These are phyloP conservation scores for Dysphania ambrosioides DNA, from an alignment of 148 eudicot species.

Conservation along the genomic window DNA sequence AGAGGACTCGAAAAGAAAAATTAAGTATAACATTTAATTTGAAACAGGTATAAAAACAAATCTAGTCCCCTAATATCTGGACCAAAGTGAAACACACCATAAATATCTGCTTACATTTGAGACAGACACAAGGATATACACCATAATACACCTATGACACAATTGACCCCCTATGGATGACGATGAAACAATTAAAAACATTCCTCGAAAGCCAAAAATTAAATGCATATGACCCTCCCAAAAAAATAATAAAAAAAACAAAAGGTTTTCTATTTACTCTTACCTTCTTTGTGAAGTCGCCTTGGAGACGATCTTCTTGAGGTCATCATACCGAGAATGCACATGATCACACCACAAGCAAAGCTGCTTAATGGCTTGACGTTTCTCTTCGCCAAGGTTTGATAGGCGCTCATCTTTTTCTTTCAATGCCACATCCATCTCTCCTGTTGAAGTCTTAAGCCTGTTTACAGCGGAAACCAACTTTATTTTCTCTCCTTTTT, in stretches of 20 bases:
- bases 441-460: constrained; percentile 44
- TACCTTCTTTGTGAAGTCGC: constrained; percentile 1
- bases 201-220: no score
- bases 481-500: constrained; percentile 38
- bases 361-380: constrained; percentile 73
- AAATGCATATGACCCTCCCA: not conserved
- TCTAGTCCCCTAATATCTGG: constrained; percentile 2
- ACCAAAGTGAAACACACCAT: constrained; percentile 6
- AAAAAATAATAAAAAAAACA: not conserved
- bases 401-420: constrained; percentile 36
- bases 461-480: constrained; percentile 27
- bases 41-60: constrained; percentile 1
- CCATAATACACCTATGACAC: constrained; percentile 20
- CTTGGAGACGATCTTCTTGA: constrained; percentile 45
- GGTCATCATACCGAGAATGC: constrained; percentile 47
- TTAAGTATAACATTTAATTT: constrained; percentile 2
- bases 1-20: not conserved
- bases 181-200: constrained; percentile 10
- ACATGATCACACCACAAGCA: constrained; percentile 64
- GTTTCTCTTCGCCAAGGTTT: constrained; percentile 63
- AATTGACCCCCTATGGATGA: not conserved
- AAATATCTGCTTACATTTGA: not conserved
- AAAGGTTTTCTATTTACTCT: constrained; percentile 6
- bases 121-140: constrained; percentile 23
- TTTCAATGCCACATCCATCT: constrained; percentile 27